phyloP scores from a whole-genome alignment of 2,329 filamentous ascomycete species.

The Colletotrichum simmondsii region DNA sequence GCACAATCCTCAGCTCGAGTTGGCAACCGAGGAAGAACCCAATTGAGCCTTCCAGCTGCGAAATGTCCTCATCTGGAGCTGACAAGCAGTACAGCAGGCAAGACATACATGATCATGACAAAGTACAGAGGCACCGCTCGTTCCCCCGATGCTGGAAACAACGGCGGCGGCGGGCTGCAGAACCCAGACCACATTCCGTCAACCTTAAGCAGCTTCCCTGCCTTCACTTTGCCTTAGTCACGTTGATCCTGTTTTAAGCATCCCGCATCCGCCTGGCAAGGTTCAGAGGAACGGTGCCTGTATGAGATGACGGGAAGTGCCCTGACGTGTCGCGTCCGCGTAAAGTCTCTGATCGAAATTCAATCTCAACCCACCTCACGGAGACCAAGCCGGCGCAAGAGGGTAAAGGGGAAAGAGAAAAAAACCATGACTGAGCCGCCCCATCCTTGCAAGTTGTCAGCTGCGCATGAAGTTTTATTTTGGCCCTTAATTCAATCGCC shows the following conservation, averaged over 20 bases:
- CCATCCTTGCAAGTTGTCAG: slow-evolving; percentile 21
- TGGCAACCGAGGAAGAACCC: not conserved
- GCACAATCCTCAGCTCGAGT: not conserved
- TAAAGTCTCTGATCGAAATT: slow-evolving; percentile 24
- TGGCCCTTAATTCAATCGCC: slow-evolving; percentile 18
- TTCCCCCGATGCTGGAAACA: slow-evolving; percentile 1
- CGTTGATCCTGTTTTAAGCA: not conserved
- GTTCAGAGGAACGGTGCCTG: slow-evolving; percentile 27
- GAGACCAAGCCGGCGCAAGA: not conserved
- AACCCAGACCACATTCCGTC: slow-evolving; percentile 13
- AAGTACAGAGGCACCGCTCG: not conserved
- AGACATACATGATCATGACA: not conserved
- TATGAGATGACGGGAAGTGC: slow-evolving; percentile 33
- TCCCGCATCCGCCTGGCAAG: not conserved
- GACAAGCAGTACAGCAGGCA: not conserved
- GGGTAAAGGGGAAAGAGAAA: not conserved
- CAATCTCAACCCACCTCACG: slow-evolving; percentile 20
- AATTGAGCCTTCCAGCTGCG: not conserved
- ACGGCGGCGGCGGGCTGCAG: slow-evolving; percentile 18
- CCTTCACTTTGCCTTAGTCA: not conserved
- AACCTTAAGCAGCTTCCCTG: not conserved
- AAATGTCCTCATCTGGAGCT: not conserved
- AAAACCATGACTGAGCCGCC: slow-evolving; percentile 3
- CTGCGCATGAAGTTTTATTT: slow-evolving; percentile 26
- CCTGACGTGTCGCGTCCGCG: slow-evolving; percentile 20